Conservation (phyloP, 2,329 filamentous ascomycete species). For the Didymella sp. region DNA sequence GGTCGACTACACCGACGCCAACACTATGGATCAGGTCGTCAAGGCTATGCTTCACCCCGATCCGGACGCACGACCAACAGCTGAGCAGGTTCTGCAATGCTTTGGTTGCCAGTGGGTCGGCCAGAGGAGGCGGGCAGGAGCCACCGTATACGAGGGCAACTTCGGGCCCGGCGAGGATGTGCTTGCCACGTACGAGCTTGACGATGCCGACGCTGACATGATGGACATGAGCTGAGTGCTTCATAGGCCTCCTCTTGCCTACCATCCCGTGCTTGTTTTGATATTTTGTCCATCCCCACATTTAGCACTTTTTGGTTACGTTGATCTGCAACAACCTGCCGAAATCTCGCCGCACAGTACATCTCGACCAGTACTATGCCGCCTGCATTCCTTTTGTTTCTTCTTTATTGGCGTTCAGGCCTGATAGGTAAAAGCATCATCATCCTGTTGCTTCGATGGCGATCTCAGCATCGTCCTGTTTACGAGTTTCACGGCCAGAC, state of each 20-base stretch:
- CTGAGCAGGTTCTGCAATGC: slow-evolving; percentile 74
- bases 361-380: slow-evolving; percentile 13
- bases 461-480: slow-evolving; percentile 17
- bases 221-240: slow-evolving; percentile 57
- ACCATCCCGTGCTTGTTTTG: neutral
- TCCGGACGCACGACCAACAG: slow-evolving; percentile 74
- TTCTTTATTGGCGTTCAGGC: slow-evolving; percentile 27
- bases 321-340: slow-evolving; percentile 12
- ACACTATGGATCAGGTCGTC: slow-evolving; percentile 84
- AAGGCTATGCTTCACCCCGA: slow-evolving; percentile 85
- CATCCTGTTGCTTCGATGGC: slow-evolving; percentile 23
- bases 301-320: slow-evolving; percentile 12
- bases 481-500: slow-evolving; percentile 27
- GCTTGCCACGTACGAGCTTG: slow-evolving; percentile 52
- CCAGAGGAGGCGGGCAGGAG: slow-evolving; percentile 77
- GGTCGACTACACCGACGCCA: slow-evolving; percentile 73
- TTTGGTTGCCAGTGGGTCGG: slow-evolving; percentile 83
- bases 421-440: slow-evolving; percentile 20
- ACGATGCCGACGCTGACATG: slow-evolving; percentile 56
- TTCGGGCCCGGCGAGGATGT: slow-evolving; percentile 82
- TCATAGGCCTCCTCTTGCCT: neutral
- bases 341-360: slow-evolving; percentile 14
- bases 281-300: neutral
- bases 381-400: slow-evolving; percentile 15
- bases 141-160: slow-evolving; percentile 95